Evolutionary conservation across 768 basidiomycete genomes (phyloP), one percentile per base, ranked within the genome.

Genomic region (Lactarius deliciosus): DNA sequence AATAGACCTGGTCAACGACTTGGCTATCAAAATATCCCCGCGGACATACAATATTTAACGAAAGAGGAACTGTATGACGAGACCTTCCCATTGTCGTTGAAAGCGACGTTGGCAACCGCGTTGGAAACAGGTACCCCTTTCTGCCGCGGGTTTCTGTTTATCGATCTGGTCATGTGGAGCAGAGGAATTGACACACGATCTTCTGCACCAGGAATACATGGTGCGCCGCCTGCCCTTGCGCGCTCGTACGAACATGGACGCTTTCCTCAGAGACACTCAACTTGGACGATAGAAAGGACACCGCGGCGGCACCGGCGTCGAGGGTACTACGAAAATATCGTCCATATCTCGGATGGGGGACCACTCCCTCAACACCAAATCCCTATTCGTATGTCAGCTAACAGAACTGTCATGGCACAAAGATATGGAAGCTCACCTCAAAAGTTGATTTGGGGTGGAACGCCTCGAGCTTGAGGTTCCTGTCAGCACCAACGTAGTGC

Each of bases 11-110:
- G 30, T 55, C 5, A 55, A 32, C 32, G 2, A 56, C 5, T 6
- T 13, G 15, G 2, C 11, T 10, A 30, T 32, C 10, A 10, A 41
- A 22, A n/a, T n/a, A 36, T n/a, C n/a, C 25, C n/a, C 22, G 25
- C 11, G 20, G 13, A 71, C 77, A 25, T 68, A 81, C 81, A 73
- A 1, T 80, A 75, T 63, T 79, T 77, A 16, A 82, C 76, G 68
- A 84, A 83, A 1, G 81, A 83, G 11, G 80, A 79, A 30, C 82
- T 80, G 64, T 82, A 80, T 0, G 82, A 74, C 62, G 77, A 69
- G 38, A 81, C 78, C 70, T 78, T 79, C 69, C 78, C 74, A 53
- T 75, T 75, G 36, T 77, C 75, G 70, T 78, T 79, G 72, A 81
- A 80, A 2, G 78, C 78, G 22, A 81, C 76, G 64, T 82, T 81